phyloP scores from a whole-genome alignment of 345 rosid species.

The Arabidopsis thaliana region TAIR10.1 NC_003070.9:4477001-4477500 shows the following conservation, averaged over 20 bases:
- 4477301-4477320: not conserved
- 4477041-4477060: constrained; percentile 72
- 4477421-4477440: constrained; percentile 50
- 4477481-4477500: constrained; percentile 60
- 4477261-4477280: constrained; percentile 64
- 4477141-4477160: constrained; percentile 82
- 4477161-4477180: constrained; percentile 65
- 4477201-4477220: constrained; percentile 65
- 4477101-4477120: constrained; percentile 85
- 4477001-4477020: constrained; percentile 67
- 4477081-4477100: constrained; percentile 69
- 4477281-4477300: not conserved
- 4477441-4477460: constrained; percentile 58
- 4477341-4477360: constrained; percentile 69
- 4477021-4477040: constrained; percentile 83
- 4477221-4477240: constrained; percentile 66
- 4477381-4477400: constrained; percentile 81
- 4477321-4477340: not conserved
- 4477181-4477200: constrained; percentile 71
- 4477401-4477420: constrained; percentile 73
- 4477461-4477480: constrained; percentile 79
- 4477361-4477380: constrained; percentile 53
- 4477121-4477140: constrained; percentile 86
- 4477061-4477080: constrained; percentile 64
- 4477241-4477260: constrained; percentile 63